phyloP scores from a whole-genome alignment of 1,139 yeast species.

The Magnusiomyces fungicola region DNA sequence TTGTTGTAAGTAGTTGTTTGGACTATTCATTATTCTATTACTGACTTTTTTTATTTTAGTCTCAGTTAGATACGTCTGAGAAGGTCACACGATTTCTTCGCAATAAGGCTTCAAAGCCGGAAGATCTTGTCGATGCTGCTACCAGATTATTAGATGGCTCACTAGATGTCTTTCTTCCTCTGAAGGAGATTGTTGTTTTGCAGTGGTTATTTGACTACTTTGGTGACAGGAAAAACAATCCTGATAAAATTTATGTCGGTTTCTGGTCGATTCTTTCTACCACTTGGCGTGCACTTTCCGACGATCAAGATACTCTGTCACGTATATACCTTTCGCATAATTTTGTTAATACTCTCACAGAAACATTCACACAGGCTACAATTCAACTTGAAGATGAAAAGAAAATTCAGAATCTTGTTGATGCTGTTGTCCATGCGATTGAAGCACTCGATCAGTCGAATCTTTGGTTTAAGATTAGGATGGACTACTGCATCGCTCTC shows the following conservation, averaged over 20 bases:
- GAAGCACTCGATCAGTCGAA: conserved; percentile 11
- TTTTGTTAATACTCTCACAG: conserved; percentile 11
- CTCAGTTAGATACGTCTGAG: conserved; percentile 36
- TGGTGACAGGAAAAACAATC: conserved; percentile 21
- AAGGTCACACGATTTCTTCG: conserved; percentile 57
- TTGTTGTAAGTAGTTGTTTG: neutral
- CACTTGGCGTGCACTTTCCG: conserved; percentile 9
- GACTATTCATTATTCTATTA: neutral
- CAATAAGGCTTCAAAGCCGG: conserved; percentile 42
- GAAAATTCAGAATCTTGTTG: neutral
- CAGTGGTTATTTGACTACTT: conserved; percentile 64
- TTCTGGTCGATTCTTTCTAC: conserved; percentile 17
- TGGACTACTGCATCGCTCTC: conserved; percentile 8
- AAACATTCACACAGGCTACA: conserved; percentile 7
- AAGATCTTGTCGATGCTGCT: conserved; percentile 41
- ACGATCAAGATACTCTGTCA: conserved; percentile 15
- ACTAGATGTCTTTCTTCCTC: conserved; percentile 50
- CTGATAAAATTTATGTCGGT: conserved; percentile 15
- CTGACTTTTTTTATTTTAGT: neutral
- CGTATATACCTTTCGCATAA: conserved; percentile 14
- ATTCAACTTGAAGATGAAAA: neutral
- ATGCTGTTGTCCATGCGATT: conserved; percentile 7
- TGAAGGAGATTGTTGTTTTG: conserved; percentile 49
- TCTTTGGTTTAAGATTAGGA: conserved; percentile 13
- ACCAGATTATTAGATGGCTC: conserved; percentile 37